phyloP scores from a whole-genome alignment of 2,329 filamentous ascomycete species.

The Colletotrichum sp. region DNA sequence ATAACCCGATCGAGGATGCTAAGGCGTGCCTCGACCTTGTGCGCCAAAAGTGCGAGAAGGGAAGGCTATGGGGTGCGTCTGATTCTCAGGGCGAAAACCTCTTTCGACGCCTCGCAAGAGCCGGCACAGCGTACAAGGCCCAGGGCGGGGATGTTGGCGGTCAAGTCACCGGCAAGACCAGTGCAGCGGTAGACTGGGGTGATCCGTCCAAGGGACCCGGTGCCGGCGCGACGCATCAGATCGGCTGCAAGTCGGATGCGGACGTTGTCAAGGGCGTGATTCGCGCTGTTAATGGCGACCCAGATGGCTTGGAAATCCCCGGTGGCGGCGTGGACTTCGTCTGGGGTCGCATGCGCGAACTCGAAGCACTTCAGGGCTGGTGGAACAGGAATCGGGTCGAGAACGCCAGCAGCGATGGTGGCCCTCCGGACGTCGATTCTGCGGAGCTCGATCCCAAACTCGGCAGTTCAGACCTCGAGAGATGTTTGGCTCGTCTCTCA shows the following conservation, averaged over 20 bases:
- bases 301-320: conserved; percentile 60
- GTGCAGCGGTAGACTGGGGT: conserved; percentile 89
- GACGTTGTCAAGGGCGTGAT: conserved; percentile 61
- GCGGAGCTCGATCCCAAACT: conserved; percentile 29
- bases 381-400: conserved; percentile 64
- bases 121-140: conserved; percentile 65
- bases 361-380: conserved; percentile 70
- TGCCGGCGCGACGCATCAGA: conserved; percentile 58
- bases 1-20: conserved; percentile 93
- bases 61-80: conserved; percentile 81
- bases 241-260: conserved; percentile 64
- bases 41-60: conserved; percentile 95
- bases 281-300: conserved; percentile 64
- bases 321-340: conserved; percentile 70
- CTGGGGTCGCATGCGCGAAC: conserved; percentile 69
- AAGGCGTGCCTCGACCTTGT: conserved; percentile 90
- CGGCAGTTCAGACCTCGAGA: conserved; percentile 43
- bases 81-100: conserved; percentile 85
- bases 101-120: conserved; percentile 78
- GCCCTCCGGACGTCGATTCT: conserved; percentile 33
- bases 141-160: conserved; percentile 63
- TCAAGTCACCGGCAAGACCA: conserved; percentile 62
- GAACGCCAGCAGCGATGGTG: conserved; percentile 34
- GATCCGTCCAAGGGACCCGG: conserved; percentile 69
- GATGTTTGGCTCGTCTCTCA: conserved; percentile 49